A percentile compares a stretch with the other conserved stretches of the same genome.
phyloP scores from a whole-genome alignment of 2,329 filamentous ascomycete genomes.

The Ascomycota sp. region DNA sequence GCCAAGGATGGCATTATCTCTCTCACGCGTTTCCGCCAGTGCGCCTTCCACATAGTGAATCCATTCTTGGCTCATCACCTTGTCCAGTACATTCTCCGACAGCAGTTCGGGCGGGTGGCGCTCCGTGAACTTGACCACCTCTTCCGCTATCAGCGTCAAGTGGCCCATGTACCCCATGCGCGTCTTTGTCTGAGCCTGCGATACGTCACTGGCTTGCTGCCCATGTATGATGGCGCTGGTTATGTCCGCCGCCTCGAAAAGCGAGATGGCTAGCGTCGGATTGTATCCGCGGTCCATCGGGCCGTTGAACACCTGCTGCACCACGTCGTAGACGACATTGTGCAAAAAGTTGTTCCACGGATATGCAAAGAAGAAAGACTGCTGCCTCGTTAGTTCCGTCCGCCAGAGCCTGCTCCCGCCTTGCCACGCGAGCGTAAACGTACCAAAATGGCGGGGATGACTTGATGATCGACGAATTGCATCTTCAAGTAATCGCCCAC shows the following conservation, averaged over 20 bases:
- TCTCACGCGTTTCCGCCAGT: slow-evolving; percentile 78
- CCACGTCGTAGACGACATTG: slow-evolving; percentile 96
- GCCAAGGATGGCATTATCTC: slow-evolving; percentile 94
- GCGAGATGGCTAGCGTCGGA: slow-evolving; percentile 67
- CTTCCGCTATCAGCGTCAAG: slow-evolving; percentile 87
- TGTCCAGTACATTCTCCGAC: slow-evolving; percentile 66
- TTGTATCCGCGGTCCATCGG: slow-evolving; percentile 95
- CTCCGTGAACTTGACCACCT: slow-evolving; percentile 96
- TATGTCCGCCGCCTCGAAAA: slow-evolving; percentile 79
- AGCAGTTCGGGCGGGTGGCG: slow-evolving; percentile 76
- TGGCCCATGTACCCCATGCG: slow-evolving; percentile 97
- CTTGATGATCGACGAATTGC: slow-evolving; percentile 83
- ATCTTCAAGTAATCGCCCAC: slow-evolving; percentile 92
- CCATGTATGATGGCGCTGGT: slow-evolving; percentile 85
- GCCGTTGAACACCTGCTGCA: slow-evolving; percentile 97
- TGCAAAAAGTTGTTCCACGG: slow-evolving; percentile 99
- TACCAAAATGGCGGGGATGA: slow-evolving; percentile 90
- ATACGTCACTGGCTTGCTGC: slow-evolving; percentile 69
- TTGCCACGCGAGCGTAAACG: slow-evolving; percentile 17
- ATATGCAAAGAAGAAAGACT: slow-evolving; percentile 97
- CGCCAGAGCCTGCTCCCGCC: background rate
- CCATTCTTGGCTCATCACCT: slow-evolving; percentile 79
- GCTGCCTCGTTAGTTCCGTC: slow-evolving; percentile 2
- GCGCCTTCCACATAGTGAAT: slow-evolving; percentile 87
- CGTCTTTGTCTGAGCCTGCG: slow-evolving; percentile 66